A percentile compares a stretch with the other conserved stretches of the same genome.
phyloP scores from a whole-genome alignment of 345 rosid genomes.

The Aquilaria malaccensis region DNA sequence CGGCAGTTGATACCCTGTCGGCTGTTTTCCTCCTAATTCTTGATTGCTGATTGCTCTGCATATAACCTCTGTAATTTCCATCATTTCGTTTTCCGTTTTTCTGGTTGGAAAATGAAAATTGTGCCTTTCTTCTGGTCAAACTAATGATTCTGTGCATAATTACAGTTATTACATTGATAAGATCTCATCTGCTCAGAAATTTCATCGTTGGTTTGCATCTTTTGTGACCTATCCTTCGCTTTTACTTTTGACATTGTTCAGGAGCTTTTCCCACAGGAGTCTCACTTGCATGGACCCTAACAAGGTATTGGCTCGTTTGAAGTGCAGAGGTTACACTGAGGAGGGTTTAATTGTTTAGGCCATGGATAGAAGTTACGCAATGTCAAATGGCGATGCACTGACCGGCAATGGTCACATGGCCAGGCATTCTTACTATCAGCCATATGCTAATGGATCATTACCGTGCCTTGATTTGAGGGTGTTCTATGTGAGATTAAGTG shows the following conservation, averaged over 20 bases:
- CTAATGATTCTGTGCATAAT: not conserved
- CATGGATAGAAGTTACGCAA: constrained; percentile 51
- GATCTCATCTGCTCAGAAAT: not conserved
- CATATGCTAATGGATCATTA: constrained; percentile 26
- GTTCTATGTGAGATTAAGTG: constrained; percentile 74
- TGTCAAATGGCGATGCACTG: constrained; percentile 27
- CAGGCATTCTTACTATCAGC: constrained; percentile 28
- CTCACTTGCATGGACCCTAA: constrained; percentile 13
- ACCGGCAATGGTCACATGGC: constrained; percentile 27
- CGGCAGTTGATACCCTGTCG: constrained; percentile 11
- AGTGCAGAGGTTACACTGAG: constrained; percentile 21
- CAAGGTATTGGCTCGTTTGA: constrained; percentile 11
- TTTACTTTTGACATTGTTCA: constrained; percentile 11
- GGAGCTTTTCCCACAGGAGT: constrained; percentile 21
- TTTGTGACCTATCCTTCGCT: constrained; percentile 9
- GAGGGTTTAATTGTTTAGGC: constrained; percentile 12
- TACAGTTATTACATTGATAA: not conserved
- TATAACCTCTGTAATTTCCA: constrained; percentile 4
- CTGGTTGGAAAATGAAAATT: not conserved
- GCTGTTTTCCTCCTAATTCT: constrained; percentile 7
- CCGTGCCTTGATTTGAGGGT: constrained; percentile 79
- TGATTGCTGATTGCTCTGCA: constrained; percentile 8
- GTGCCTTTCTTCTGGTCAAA: no score
- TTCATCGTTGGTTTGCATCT: constrained; percentile 5
- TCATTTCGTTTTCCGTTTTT: constrained; percentile 5